These are phyloP conservation scores for Lippia alba DNA, from an alignment of 305 asterid species.

Conservation along the genomic window DNA sequence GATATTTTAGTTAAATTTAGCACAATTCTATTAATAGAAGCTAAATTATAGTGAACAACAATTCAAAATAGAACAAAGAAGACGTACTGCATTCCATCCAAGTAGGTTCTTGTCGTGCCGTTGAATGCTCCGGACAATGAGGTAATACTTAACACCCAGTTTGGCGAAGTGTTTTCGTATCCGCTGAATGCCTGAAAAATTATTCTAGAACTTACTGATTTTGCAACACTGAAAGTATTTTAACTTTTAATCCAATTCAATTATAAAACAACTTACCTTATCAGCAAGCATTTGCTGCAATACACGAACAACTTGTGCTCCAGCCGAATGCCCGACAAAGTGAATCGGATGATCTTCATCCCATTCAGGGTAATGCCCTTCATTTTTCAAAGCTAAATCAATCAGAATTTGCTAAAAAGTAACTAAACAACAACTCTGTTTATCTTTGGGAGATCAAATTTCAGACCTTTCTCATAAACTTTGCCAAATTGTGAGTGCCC, in stretches of 20 bases:
- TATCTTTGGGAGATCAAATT: slow-evolving; percentile 16
- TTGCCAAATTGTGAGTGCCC: slow-evolving; percentile 86
- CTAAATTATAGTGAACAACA: slow-evolving; percentile 3
- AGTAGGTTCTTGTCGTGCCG: slow-evolving; percentile 88
- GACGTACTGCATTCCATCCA: slow-evolving; percentile 94
- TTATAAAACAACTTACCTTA: slow-evolving; percentile 50
- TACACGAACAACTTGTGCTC: slow-evolving; percentile 91
- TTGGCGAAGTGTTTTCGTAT: slow-evolving; percentile 68
- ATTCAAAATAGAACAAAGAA: not conserved
- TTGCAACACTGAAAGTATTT: slow-evolving; percentile 13
- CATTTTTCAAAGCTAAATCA: slow-evolving; percentile 21
- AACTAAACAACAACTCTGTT: not conserved
- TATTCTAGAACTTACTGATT: slow-evolving; percentile 10
- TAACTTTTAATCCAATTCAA: slow-evolving; percentile 8
- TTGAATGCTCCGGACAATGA: slow-evolving; percentile 96
- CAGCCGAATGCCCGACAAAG: slow-evolving; percentile 97
- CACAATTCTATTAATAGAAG: not conserved
- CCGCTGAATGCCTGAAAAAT: slow-evolving; percentile 78
- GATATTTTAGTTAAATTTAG: not conserved
- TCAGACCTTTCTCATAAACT: slow-evolving; percentile 68
- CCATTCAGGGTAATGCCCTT: slow-evolving; percentile 97
- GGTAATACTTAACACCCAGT: slow-evolving; percentile 91
- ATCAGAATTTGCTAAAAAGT: slow-evolving; percentile 8
- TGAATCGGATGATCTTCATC: slow-evolving; percentile 94
- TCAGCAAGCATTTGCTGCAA: slow-evolving; percentile 98